These are phyloP conservation scores for Neonectria ditissima DNA, from an alignment of 2,329 filamentous ascomycete genomes.

Conservation along the genomic window DNA sequence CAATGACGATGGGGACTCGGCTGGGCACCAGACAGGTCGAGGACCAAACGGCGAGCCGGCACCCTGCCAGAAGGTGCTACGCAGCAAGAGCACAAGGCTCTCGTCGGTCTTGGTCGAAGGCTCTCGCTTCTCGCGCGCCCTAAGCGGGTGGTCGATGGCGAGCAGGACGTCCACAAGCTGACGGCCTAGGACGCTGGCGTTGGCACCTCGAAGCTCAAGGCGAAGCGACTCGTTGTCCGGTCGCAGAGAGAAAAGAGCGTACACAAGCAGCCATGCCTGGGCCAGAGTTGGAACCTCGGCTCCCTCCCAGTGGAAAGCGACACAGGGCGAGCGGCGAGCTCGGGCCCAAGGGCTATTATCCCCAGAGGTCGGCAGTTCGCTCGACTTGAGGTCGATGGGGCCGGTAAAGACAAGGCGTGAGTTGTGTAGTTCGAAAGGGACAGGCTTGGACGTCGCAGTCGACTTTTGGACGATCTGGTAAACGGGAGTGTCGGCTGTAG, in stretches of 20 bases:
- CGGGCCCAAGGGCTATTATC: slow-evolving; percentile 69
- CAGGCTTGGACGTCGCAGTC: slow-evolving; percentile 42
- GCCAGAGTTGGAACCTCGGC: slow-evolving; percentile 57
- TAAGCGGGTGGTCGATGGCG: slow-evolving; percentile 61
- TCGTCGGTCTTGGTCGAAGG: slow-evolving; percentile 41
- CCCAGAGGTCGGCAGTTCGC: slow-evolving; percentile 60
- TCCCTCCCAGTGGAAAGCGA: slow-evolving; percentile 58
- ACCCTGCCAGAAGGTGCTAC: slow-evolving; percentile 76
- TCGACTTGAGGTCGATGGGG: slow-evolving; percentile 60
- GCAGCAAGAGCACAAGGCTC: slow-evolving; percentile 57
- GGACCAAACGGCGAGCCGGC: slow-evolving; percentile 75
- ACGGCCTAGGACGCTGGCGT: slow-evolving; percentile 49
- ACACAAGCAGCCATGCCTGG: slow-evolving; percentile 66
- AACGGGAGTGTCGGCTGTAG: slow-evolving; percentile 39
- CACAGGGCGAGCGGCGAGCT: slow-evolving; percentile 64
- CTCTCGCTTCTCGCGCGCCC: slow-evolving; percentile 47
- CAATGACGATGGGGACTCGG: slow-evolving; percentile 54
- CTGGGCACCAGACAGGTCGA: slow-evolving; percentile 70
- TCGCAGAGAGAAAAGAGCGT: slow-evolving; percentile 64
- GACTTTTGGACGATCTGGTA: slow-evolving; percentile 52
- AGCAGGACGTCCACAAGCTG: slow-evolving; percentile 62
- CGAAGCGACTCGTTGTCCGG: slow-evolving; percentile 62
- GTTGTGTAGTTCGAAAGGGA: slow-evolving; percentile 49
- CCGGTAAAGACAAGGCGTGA: slow-evolving; percentile 58
- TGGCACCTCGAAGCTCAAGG: slow-evolving; percentile 56